phyloP scores from a whole-genome alignment of 108 stramenopile species.

The Fistulifera solaris region DNA sequence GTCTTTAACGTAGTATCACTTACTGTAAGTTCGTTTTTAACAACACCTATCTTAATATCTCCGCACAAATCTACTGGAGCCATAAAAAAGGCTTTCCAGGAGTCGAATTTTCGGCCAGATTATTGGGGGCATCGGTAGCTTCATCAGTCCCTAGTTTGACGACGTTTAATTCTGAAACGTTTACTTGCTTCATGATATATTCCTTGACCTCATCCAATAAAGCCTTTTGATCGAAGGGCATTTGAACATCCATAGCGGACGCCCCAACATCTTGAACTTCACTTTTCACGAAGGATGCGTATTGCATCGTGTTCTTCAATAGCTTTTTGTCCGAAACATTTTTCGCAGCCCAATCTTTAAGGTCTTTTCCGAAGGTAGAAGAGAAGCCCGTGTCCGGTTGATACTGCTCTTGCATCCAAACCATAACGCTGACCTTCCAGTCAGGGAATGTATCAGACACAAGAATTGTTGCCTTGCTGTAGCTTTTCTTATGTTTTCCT shows the following conservation, averaged over 20 bases:
- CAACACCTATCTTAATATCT: no score
- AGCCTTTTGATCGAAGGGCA: conserved; percentile 80
- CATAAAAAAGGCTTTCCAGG: conserved; percentile 76
- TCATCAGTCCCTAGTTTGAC: conserved; percentile 39
- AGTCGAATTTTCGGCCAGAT: conserved; percentile 37
- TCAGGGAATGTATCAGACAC: conserved; percentile 78
- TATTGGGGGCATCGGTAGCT: conserved; percentile 40
- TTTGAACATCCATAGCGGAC: conserved; percentile 70
- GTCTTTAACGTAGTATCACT: no score
- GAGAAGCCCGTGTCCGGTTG: conserved; percentile 34
- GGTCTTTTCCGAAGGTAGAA: conserved; percentile 55
- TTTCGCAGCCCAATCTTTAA: conserved; percentile 62
- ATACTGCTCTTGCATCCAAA: conserved; percentile 73
- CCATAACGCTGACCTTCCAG: conserved; percentile 78
- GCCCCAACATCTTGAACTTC: conserved; percentile 82
- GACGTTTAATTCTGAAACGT: conserved; percentile 43
- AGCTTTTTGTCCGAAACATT: conserved; percentile 80
- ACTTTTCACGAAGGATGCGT: conserved; percentile 84
- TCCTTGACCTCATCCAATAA: conserved; percentile 48
- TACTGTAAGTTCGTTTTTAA: no score
- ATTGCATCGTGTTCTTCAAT: conserved; percentile 89
- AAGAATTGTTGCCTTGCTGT: conserved; percentile 46
- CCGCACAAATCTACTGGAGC: conserved; percentile 35
- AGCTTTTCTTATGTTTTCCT: conserved; percentile 81
- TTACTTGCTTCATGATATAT: conserved; percentile 68